A percentile compares a stretch with the other conserved stretches of the same genome.
These are phyloP conservation scores for Globisporangium radiosum DNA, from an alignment of 352 stramenopile genomes.

Conservation along the genomic window DNA sequence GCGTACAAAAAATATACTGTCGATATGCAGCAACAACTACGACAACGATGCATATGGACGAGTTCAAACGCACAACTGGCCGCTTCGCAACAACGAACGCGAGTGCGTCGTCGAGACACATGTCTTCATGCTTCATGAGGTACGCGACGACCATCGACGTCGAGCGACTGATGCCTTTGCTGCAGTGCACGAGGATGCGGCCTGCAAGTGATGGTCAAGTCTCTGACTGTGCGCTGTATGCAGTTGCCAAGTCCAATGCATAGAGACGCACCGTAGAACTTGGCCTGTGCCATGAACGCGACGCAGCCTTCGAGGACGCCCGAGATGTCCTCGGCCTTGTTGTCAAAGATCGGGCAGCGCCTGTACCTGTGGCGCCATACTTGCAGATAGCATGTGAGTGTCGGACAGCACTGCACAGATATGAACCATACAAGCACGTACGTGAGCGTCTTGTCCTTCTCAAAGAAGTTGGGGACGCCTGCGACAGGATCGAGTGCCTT, in stretches of 20 bases:
- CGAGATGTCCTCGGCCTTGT: conserved; percentile 86
- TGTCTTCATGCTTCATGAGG: conserved; percentile 78
- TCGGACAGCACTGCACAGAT: neutral
- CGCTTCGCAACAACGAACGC: conserved; percentile 44
- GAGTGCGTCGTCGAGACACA: conserved; percentile 67
- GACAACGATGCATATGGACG: no score
- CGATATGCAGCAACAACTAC: no score
- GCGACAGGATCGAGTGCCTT: conserved; percentile 75
- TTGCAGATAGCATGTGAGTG: neutral
- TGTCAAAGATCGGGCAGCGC: conserved; percentile 85
- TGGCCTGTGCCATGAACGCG: conserved; percentile 88
- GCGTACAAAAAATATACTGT: no score
- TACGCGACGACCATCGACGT: conserved; percentile 88
- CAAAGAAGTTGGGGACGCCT: conserved; percentile 89
- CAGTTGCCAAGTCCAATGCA: neutral
- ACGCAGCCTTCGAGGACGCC: conserved; percentile 75
- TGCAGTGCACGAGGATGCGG: conserved; percentile 89
- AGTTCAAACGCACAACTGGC: conserved; percentile 26
- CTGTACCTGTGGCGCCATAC: conserved; percentile 47
- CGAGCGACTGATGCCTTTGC: conserved; percentile 88
- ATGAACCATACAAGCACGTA: conserved; percentile 8
- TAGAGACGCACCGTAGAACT: conserved; percentile 77
- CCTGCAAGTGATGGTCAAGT: conserved; percentile 20
- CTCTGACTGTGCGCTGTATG: no score
- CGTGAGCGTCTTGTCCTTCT: conserved; percentile 76